Evolutionary conservation across 331 rosid species (phyloP), one percentile per base, ranked within the genome.

Genomic region (Acacia pycnantha): DNA sequence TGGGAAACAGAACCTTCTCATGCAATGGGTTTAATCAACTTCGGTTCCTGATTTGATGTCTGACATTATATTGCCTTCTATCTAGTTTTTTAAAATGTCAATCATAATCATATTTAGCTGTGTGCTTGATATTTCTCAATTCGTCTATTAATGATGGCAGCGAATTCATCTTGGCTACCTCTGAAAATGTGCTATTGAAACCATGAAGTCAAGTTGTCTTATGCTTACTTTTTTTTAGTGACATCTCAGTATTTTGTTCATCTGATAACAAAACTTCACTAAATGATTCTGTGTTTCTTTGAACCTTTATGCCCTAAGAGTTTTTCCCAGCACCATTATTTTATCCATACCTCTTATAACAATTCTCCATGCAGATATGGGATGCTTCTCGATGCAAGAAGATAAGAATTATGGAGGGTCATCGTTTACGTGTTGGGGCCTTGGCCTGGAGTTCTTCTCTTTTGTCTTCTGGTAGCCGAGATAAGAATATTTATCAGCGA

Each of bases 401-500:
- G 85, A 82, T 94, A 73, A 90, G 98, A 89, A 87, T 88, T 41
- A 94, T 94, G 98, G 98, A 92, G 79, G 98, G 98, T 48, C 98
- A 94, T 74, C 91, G 91, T 10, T 83, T 92, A 78, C 94, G 98
- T 29, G 88, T 91, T 73, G 98, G 98, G 53, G 93, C 98, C 85
- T 84, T 94, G 83, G 97, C 98, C 48, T 94, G 98, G 97, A 90
- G 93, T 84, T 92, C 96, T 21, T 88, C 97, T 59, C 76, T 90
- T 86, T 70, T 94, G 88, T 91, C 98, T 77, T 92, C 98, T 44
- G 98, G 98, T 59, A 85, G 98, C 81, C 87, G 96, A 22, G 98
- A 94, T 86, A 94, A 94, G 85, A 90, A 69, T 84, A 94, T 94
- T 76, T 92, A 92, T 85, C 94, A 91, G 68, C 85, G 98, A 79